These are phyloP conservation scores for Sarocladiaceae sp. DNA, from an alignment of 2,329 filamentous ascomycete genomes.

Conservation along the genomic window DNA sequence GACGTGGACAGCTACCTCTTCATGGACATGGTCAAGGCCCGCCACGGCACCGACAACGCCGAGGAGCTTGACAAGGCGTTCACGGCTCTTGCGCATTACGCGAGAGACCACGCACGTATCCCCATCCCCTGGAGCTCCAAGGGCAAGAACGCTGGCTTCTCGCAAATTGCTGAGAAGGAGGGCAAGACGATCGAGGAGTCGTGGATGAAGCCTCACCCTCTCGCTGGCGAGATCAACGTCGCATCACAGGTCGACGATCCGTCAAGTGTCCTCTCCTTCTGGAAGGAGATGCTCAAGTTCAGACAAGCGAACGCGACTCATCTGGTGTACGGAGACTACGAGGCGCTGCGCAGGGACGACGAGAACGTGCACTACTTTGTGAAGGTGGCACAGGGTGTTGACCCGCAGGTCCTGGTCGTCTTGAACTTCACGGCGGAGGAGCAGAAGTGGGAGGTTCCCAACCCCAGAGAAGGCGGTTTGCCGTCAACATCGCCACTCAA, in stretches of 20 bases:
- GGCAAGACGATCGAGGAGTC: slow-evolving; percentile 14
- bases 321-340: slow-evolving; percentile 28
- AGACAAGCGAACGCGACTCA: slow-evolving; percentile 25
- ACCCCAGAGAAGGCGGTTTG: slow-evolving; percentile 18
- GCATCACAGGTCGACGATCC: slow-evolving; percentile 10
- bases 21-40: slow-evolving; percentile 23
- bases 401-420: slow-evolving; percentile 21
- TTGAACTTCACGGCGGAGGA: slow-evolving; percentile 26
- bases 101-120: slow-evolving; percentile 58
- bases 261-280: slow-evolving; percentile 22
- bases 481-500: slow-evolving; percentile 9
- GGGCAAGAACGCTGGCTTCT: slow-evolving; percentile 26
- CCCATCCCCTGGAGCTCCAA: slow-evolving; percentile 57
- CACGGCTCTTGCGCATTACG: slow-evolving; percentile 24
- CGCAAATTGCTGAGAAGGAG: slow-evolving; percentile 25
- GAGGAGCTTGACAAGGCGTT: slow-evolving; percentile 29
- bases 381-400: slow-evolving; percentile 20
- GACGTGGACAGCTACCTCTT: slow-evolving; percentile 43
- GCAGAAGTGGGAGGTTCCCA: slow-evolving; percentile 19
- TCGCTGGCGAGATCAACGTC: slow-evolving; percentile 12
- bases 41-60: slow-evolving; percentile 20
- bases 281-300: slow-evolving; percentile 24
- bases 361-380: slow-evolving; percentile 17
- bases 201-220: slow-evolving; percentile 13
- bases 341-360: slow-evolving; percentile 18